A percentile compares a stretch with the other conserved stretches of the same genome.
Conservation (phyloP, 139 green algal species). For the Chloropicon primus region DNA sequence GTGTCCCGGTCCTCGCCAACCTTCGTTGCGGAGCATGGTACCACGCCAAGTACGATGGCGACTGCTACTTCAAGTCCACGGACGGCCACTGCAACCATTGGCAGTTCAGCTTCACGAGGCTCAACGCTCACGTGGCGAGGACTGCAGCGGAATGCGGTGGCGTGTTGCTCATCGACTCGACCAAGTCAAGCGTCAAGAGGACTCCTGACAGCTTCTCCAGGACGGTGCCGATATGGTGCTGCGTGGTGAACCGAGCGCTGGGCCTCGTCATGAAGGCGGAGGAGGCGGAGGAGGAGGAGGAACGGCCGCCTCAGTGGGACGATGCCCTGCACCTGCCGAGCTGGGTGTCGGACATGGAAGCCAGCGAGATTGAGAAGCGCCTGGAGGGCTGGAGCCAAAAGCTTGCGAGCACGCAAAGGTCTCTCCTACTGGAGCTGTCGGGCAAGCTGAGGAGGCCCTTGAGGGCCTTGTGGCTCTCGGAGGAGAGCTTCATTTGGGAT, state of each 20-base stretch:
- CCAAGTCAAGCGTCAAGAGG: constrained; percentile 57
- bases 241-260: constrained; percentile 70
- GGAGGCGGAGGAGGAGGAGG: constrained; percentile 7
- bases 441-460: constrained; percentile 65
- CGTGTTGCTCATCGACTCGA: constrained; percentile 81
- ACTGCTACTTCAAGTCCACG: constrained; percentile 92
- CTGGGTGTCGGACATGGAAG: constrained; percentile 62
- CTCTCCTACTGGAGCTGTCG: constrained; percentile 7
- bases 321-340: constrained; percentile 64
- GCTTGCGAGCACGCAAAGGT: constrained; percentile 15
- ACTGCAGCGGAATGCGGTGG: constrained; percentile 29
- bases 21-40: constrained; percentile 8
- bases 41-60: constrained; percentile 8
- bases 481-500: constrained; percentile 53
- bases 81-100: constrained; percentile 82
- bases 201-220: constrained; percentile 86
- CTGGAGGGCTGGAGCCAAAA: constrained; percentile 59
- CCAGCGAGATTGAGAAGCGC: constrained; percentile 42
- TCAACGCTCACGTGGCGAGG: constrained; percentile 71
- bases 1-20: constrained; percentile 12
- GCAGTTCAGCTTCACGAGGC: constrained; percentile 63
- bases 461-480: constrained; percentile 76
- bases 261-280: neutral
- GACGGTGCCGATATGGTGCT: constrained; percentile 85
- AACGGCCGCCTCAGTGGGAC: constrained; percentile 26